Evolutionary conservation across 2,329 filamentous ascomycete species (phyloP).

Genomic region (Setomelanomma holmii): DNA sequence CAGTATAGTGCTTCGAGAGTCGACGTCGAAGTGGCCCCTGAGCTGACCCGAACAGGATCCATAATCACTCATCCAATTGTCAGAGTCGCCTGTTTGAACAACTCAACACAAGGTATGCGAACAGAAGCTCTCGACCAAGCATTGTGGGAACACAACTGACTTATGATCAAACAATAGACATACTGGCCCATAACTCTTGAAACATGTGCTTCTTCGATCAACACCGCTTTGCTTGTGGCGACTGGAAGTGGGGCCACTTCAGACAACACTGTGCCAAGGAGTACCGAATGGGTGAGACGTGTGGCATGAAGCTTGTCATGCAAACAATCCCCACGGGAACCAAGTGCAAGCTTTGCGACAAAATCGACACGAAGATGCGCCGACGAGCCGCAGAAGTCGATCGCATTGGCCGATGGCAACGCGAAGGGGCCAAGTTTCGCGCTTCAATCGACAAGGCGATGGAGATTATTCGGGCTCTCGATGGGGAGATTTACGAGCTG

Average conservation of each 20-base stretch:
- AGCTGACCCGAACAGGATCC: constrained; percentile 35
- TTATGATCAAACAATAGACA: constrained; percentile 33
- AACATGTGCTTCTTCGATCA: constrained; percentile 97
- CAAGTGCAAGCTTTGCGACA: constrained; percentile 85
- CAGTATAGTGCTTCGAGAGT: constrained; percentile 35
- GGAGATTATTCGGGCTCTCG: constrained; percentile 75
- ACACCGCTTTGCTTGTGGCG: constrained; percentile 82
- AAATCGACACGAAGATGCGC: constrained; percentile 84
- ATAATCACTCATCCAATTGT: constrained; percentile 33
- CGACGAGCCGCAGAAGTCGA: constrained; percentile 75
- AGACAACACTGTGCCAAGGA: constrained; percentile 92
- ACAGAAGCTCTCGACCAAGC: constrained; percentile 37
- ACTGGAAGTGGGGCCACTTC: constrained; percentile 95
- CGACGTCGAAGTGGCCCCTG: constrained; percentile 33
- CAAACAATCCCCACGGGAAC: constrained; percentile 68
- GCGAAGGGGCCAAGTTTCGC: constrained; percentile 68
- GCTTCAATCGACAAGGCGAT: constrained; percentile 71
- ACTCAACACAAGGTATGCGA: constrained; percentile 38
- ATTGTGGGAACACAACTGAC: constrained; percentile 36
- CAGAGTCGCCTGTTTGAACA: constrained; percentile 25
- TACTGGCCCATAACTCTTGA: constrained; percentile 41
- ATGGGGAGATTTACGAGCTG: constrained; percentile 72
- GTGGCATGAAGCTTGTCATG: constrained; percentile 90
- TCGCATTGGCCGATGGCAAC: constrained; percentile 78
- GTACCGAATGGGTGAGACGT: constrained; percentile 95